A percentile compares a stretch with the other conserved stretches of the same genome.
Conservation (phyloP, 768 basidiomycete species). For the Tylopilus cervinicoccineus region DNA sequence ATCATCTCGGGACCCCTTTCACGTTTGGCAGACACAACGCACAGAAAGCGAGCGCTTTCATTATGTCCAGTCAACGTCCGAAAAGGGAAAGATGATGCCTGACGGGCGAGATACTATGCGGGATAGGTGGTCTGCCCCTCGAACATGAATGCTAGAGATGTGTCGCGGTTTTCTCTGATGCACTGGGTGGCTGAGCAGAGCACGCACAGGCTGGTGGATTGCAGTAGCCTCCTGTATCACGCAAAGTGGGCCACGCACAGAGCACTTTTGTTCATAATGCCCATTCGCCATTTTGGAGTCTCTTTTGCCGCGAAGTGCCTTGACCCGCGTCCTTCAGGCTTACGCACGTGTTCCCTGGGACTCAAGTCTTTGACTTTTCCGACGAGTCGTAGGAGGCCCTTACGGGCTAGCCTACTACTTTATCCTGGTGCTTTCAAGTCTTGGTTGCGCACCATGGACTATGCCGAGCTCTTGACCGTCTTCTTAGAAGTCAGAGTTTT, state of each 20-base stretch:
- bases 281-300: constrained; percentile 29
- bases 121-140: constrained; percentile 8
- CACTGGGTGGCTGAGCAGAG: constrained; percentile 35
- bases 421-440: constrained; percentile 52
- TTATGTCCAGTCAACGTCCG: constrained; percentile 18
- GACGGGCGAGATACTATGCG: constrained; percentile 41
- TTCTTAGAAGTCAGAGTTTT: constrained; percentile 15
- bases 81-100: constrained; percentile 46
- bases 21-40: constrained; percentile 14
- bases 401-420: constrained; percentile 21
- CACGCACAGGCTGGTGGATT: constrained; percentile 32
- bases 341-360: constrained; percentile 38
- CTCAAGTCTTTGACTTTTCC: constrained; percentile 44
- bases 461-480: constrained; percentile 24
- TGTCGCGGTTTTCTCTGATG: constrained; percentile 41
- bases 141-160: constrained; percentile 39
- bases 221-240: constrained; percentile 2
- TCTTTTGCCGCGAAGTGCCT: constrained; percentile 4
- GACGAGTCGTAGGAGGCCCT: constrained; percentile 19
- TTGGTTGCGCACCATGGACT: constrained; percentile 52
- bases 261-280: constrained; percentile 22
- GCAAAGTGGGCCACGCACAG: constrained; percentile 35
- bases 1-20: constrained; percentile 50
- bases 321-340: constrained; percentile 29
- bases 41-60: constrained; percentile 27